phyloP scores from a whole-genome alignment of 352 stramenopile genomes.

The Globisporangium uncinulatum region DNA sequence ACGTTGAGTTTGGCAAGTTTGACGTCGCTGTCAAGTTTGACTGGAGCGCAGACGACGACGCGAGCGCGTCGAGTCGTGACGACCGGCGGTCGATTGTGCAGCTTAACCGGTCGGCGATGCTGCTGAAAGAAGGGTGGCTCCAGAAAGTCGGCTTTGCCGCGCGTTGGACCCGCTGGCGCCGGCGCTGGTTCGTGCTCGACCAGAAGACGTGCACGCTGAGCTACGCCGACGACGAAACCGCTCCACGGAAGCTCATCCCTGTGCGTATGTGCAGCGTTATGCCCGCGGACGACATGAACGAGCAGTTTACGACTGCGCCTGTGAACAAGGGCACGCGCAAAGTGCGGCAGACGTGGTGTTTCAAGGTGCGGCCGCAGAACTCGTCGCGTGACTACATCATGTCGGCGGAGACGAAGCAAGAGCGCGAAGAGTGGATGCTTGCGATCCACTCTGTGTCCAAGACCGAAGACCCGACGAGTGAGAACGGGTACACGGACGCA shows the following conservation, averaged over 20 bases:
- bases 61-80: conserved; percentile 23
- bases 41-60: conserved; percentile 33
- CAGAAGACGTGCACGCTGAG: conserved; percentile 75
- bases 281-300: conserved; percentile 80
- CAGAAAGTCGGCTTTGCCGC: conserved; percentile 78
- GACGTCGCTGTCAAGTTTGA: conserved; percentile 67
- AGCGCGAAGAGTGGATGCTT: conserved; percentile 88
- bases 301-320: conserved; percentile 79
- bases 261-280: conserved; percentile 63
- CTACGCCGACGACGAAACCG: conserved; percentile 62
- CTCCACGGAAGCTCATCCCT: conserved; percentile 67
- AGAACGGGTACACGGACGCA: conserved; percentile 25
- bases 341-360: conserved; percentile 78
- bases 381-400: conserved; percentile 83
- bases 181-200: conserved; percentile 75
- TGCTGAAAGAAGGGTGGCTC: conserved; percentile 79
- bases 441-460: conserved; percentile 77
- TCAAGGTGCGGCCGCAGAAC: conserved; percentile 74
- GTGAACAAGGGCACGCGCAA: conserved; percentile 83
- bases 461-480: conserved; percentile 32
- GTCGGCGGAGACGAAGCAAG: conserved; percentile 81
- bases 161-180: conserved; percentile 64
- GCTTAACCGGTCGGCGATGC: conserved; percentile 40
- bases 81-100: conserved; percentile 51
- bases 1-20: conserved; percentile 66